Evolutionary conservation across 768 basidiomycete species (phyloP), one percentile per base, ranked within the genome.

Genomic region (Leucosporidium yakuticum): DNA sequence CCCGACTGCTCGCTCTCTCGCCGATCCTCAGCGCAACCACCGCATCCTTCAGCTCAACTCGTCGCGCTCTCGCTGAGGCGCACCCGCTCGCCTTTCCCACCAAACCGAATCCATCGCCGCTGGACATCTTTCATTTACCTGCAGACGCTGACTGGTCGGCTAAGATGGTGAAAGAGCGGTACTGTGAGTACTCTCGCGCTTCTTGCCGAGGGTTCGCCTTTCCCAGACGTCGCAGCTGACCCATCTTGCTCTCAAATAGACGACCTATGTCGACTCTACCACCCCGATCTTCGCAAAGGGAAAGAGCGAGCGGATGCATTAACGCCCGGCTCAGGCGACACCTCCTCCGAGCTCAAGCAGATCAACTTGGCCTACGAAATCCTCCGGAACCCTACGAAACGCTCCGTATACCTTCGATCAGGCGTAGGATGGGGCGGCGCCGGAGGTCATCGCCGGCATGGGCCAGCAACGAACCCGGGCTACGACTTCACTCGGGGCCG

Each of bases 91-190:
- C 58, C 60, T 61, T 61, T 32, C 60, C 48, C 6, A 49, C 29
- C 39, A 25, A 31, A 6, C 20, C 44, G 14, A 59, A 61, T 25
- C 60, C 60, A 2, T 47, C 60, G 12, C 60, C 60, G 21, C 29
- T n/a, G 20, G 60, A 61, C 17, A 61, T 61, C 47, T 61, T 61
- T 14, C 60, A 61, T 32, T 31, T 61, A 15, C 25, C 58, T n/a
- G 11, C 60, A 2, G 17, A 25, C 2, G 32, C 31, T n/a, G 23
- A 39, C 21, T 25, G 23, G 17, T n/a, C 60, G 21, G 31, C 60
- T 9, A 32, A 23, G n/a, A n/a, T 29, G 21, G 36, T 61, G 31
- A 61, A 61, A 49, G 27, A 49, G n/a, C 39, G 60, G 7, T 61
- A 61, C 25, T 61, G 47, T 44, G 60, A 61, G 44, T 27, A 49